Evolutionary conservation across 495 filamentous ascomycete genomes (phyloP), one percentile per base, ranked within the genome.

Genomic region (Collariella sp.): DNA sequence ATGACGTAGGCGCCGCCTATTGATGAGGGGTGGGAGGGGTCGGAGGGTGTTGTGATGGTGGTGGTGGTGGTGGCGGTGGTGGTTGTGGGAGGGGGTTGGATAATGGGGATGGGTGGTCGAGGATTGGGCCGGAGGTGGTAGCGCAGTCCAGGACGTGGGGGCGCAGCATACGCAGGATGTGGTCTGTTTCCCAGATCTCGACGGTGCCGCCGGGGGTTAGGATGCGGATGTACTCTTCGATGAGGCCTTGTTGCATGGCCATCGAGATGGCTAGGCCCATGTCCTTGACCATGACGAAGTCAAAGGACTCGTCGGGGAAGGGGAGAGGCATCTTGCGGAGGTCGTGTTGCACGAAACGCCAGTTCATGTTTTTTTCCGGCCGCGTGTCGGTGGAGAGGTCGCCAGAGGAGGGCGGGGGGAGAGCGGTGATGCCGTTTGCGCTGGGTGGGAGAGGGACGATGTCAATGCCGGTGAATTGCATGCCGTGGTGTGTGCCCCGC

Each of bases 281-380:
- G 66, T 96, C 91, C 67, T 96, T 95, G 50, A 90, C 80, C 72
- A 96, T 89, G 50, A 97, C 81, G 19, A 95, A 78, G 63, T 95
- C 89, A 67, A 96, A 97, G 66, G 89, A 86, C 20, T 77, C 82
- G 55, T 91, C 87, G 5, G 82, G 76, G 53, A 96, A 91, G 2
- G 91, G 91, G 41, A 91, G 73, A 3, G 88, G 86, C 0, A 79
- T 62, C 55, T 78, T 79, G 49, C 89, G 85, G 51, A 93, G 61
- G 68, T 95, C 89, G 65, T 94, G 89, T 67, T 88, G 88, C 44
- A 93, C 82, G 62, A 94, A 95, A 15, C 80, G 80, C 89, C 89
- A 95, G 59, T 85, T 83, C 71, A 95, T 83, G 38, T 86, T 85
- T 60, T 84, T 81, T 57, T 84, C 71, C 0, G 74, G 73, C 16